Evolutionary conservation across 2,329 filamentous ascomycete genomes (phyloP).

Genomic region (Neofusicoccum sp.): DNA sequence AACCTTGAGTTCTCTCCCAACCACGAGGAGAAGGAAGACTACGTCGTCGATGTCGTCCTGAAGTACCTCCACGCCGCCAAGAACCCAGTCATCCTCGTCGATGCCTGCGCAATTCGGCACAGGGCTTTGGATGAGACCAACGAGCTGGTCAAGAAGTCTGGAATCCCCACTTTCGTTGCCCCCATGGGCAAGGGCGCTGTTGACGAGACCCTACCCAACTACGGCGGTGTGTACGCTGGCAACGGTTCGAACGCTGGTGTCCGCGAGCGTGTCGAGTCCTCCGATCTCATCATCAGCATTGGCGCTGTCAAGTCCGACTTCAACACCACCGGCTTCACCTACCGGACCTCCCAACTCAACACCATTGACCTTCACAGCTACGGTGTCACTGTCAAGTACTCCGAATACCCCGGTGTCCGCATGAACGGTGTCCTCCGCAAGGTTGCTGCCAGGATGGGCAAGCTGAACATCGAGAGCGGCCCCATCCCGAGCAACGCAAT

Average conservation of each 20-base stretch:
- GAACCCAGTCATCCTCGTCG: constrained; percentile 77
- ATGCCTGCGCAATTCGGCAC: constrained; percentile 81
- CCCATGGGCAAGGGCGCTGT: constrained; percentile 89
- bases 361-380: constrained; percentile 82
- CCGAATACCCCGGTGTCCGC: constrained; percentile 74
- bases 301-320: constrained; percentile 75
- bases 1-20: constrained; percentile 67
- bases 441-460: constrained; percentile 60
- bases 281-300: constrained; percentile 71
- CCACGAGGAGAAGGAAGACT: constrained; percentile 72
- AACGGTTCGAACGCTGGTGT: constrained; percentile 69
- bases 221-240: constrained; percentile 85
- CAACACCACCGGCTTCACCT: constrained; percentile 82
- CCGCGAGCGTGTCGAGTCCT: constrained; percentile 64
- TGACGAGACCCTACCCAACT: constrained; percentile 74
- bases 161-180: constrained; percentile 81
- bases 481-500: constrained; percentile 59
- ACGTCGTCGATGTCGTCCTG: constrained; percentile 79
- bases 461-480: constrained; percentile 59
- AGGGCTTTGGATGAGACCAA: constrained; percentile 72
- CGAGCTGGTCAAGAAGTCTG: constrained; percentile 70
- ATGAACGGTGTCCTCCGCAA: constrained; percentile 79
- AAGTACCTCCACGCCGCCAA: constrained; percentile 73
- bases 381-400: constrained; percentile 73
- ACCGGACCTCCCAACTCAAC: constrained; percentile 73